Evolutionary conservation across 768 basidiomycete species (phyloP), one percentile per base, ranked within the genome.

Genomic region (Suillus variegatus): DNA sequence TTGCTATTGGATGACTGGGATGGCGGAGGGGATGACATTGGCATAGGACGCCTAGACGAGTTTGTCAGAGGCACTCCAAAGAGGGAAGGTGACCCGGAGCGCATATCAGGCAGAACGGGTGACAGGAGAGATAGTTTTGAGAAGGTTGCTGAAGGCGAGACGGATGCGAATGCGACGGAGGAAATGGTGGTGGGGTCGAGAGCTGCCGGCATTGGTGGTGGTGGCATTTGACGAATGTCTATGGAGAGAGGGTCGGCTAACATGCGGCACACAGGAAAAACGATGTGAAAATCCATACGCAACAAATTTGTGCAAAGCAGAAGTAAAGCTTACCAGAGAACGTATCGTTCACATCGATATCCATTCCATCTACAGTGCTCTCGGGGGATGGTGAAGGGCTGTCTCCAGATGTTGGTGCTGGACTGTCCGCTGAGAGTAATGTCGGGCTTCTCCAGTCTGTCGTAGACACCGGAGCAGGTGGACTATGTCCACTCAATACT

Each of bases 61-160:
- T 47, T 68, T 55, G 12, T 67, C 46, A 49, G 73, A 65, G 14
- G 61, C 44, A 40, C 62, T 18, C 57, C 57, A 41, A 28, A 58
- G 22, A 58, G 57, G 14, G 57, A 58, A 25, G 57, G 63, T 13
- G 69, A 47, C 14, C 61, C 62, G 25, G 49, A 52, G 35, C 65
- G 66, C 36, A 64, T 64, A 58, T 68, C 65, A 61, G 38, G 22
- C 38, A 18, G 22, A 14, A 76, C 65, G 60, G 80, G 78, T 54
- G 76, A 76, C 68, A 82, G 68, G 67, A 87, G 65, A 2, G 86
- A 86, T 46, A 88, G 76, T 60, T 82, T 83, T 54, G 86, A 82
- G 65, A 88, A 87, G 0, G 84, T 78, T 4, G 76, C 73, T 0
- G 85, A 80, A 1, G 85, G 85, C 0, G 85, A 86, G 3, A 73